Evolutionary conservation across 768 basidiomycete species (phyloP).

Genomic region (Trametes gibbosa): DNA sequence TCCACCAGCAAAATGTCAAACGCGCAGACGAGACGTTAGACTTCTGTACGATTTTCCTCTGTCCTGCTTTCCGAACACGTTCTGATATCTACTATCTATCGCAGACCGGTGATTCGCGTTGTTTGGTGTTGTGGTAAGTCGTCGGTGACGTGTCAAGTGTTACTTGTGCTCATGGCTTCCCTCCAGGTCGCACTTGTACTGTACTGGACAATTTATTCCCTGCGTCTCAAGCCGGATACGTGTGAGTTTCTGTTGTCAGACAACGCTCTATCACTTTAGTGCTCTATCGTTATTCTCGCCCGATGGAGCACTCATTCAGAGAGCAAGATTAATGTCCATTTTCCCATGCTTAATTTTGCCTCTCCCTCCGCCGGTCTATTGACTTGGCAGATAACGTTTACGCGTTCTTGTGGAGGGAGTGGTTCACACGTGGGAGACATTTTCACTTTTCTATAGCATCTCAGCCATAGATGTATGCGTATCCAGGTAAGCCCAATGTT

Average conservation of each 20-base stretch:
- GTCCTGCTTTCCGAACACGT: neutral
- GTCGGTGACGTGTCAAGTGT: conserved; percentile 24
- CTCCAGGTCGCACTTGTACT: conserved; percentile 32
- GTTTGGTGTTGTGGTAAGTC: conserved; percentile 35
- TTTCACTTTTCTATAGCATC: neutral
- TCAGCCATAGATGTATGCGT: too few relatives aligned
- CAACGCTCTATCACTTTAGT: conserved; percentile 83
- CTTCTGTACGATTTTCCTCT: conserved; percentile 65
- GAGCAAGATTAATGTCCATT: conserved; percentile 60
- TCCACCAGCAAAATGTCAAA: conserved; percentile 89
- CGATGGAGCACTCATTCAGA: conserved; percentile 80
- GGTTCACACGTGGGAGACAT: conserved; percentile 57
- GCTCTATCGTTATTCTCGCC: conserved; percentile 54
- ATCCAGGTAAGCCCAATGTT: too few relatives aligned
- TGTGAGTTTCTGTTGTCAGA: neutral
- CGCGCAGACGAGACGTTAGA: conserved; percentile 94
- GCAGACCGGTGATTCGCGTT: conserved; percentile 39
- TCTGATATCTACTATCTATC: conserved; percentile 2
- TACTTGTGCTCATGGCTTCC: conserved; percentile 3
- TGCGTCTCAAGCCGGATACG: conserved; percentile 8
- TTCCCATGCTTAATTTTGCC: conserved; percentile 40
- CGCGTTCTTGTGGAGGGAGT: conserved; percentile 31
- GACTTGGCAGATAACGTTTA: conserved; percentile 25
- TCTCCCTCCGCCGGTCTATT: conserved; percentile 25
- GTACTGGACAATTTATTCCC: conserved; percentile 34